Evolutionary conservation across 768 basidiomycete genomes (phyloP).

Genomic region (Holtermannia corniformis): DNA sequence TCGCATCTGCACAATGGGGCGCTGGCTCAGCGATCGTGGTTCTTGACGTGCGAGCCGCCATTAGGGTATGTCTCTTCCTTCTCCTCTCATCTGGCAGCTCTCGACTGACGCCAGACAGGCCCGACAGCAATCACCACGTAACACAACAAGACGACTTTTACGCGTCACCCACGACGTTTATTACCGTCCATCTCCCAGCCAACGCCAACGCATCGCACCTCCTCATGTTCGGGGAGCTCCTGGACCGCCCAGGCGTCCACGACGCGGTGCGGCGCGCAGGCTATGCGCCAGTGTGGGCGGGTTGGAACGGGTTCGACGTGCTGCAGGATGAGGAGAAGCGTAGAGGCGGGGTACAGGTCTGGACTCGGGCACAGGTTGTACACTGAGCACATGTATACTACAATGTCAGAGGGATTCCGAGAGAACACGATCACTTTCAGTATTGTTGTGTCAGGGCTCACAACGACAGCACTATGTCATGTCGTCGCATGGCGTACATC

Average conservation of each 20-base stretch:
- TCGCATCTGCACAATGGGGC: slow-evolving; percentile 69
- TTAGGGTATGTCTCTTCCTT: slow-evolving; percentile 52
- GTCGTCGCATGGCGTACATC: too few relatives aligned
- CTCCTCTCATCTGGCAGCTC: not conserved
- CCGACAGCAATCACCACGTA: slow-evolving; percentile 52
- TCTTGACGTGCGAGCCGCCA: slow-evolving; percentile 87
- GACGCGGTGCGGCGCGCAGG: slow-evolving; percentile 49
- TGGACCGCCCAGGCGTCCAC: slow-evolving; percentile 44
- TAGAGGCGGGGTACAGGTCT: slow-evolving; percentile 62
- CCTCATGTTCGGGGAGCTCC: slow-evolving; percentile 70
- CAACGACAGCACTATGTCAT: too few relatives aligned
- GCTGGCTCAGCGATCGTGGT: slow-evolving; percentile 60
- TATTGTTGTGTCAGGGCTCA: too few relatives aligned
- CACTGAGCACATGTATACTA: too few relatives aligned
- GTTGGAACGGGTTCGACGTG: slow-evolving; percentile 51
- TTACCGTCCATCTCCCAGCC: slow-evolving; percentile 39
- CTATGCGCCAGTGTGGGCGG: slow-evolving; percentile 57
- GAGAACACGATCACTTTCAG: too few relatives aligned
- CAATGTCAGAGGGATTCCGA: too few relatives aligned
- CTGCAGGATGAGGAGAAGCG: slow-evolving; percentile 62
- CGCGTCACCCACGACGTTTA: slow-evolving; percentile 62
- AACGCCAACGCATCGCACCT: slow-evolving; percentile 77
- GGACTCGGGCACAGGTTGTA: too few relatives aligned
- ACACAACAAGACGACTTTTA: slow-evolving; percentile 83
- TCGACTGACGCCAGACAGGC: slow-evolving; percentile 44